Base-by-base conservation (phyloP, 192 early-diverging fungal species). In the Jimgerdemannia lactiflua region DNA sequence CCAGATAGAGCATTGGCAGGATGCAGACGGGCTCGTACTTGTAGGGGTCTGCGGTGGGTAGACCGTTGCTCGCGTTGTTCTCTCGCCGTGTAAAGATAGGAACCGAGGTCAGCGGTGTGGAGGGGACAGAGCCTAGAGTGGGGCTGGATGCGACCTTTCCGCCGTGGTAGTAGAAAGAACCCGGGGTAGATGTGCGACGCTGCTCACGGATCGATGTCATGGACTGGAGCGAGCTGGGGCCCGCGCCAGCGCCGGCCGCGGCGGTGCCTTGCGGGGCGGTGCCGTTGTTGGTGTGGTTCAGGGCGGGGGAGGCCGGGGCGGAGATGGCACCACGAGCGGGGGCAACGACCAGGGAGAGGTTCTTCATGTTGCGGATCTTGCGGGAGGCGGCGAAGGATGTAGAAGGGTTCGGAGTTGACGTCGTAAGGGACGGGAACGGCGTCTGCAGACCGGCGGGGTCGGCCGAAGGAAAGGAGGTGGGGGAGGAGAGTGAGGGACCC, bases 1-100 rank as follows among this genome's bases (percentile, higher is more conserved):
- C 92, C 42, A 95, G 82, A 74, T 89, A 93, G 0, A 95, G 80
- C 71, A 86, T 74, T n/a, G 87, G 87, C 63, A 95, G 75, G 29
- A 95, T 90, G 20, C 75, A 67, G 4, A 89, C 85, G 9, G 94
- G 94, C 29, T 83, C 87, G 10, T 78, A 42, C 3, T 74, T 87
- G 43, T 91, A 91, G 4, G 89, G 87, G 64, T 81, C 67, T 6
- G 67, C 49, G 8, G 49, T 59, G 49, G 49, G 49, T 2, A 59
- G 14, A 59, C 14, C 49, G 49, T 59, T 59, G 14, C 49, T 14
- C 14, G 49, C 49, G 14, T 59, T 59, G 2, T 59, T 59, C 49
- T 59, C 49, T 6, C 49, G 49, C 49, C 49, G 49, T 14, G 49
- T 59, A 2, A 59, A 59, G 49, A 59, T 59, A 6, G 49, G 49